These are phyloP conservation scores for Hyphopichia homilentoma DNA, from an alignment of 805 yeast genomes.

Conservation along the genomic window DNA sequence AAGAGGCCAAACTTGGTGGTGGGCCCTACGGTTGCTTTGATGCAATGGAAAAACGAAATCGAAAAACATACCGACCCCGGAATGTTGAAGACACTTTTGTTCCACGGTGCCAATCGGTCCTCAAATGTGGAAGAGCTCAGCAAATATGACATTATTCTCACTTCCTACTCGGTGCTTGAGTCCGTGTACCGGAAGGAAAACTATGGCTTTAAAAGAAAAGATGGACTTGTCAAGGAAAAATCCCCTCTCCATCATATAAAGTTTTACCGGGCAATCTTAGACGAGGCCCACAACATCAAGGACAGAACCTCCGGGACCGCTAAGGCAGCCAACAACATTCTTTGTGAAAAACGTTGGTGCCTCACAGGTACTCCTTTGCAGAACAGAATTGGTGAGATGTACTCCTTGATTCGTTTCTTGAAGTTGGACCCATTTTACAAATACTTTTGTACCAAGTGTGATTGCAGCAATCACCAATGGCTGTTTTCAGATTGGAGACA, in stretches of 20 bases:
- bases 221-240: conserved; percentile 65
- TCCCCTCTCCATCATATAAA: conserved; percentile 70
- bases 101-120: conserved; percentile 83
- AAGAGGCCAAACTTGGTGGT: conserved; percentile 82
- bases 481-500: conserved; percentile 74
- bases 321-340: conserved; percentile 76
- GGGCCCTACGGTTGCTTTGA: conserved; percentile 97
- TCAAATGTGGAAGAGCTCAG: conserved; percentile 51
- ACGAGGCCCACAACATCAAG: conserved; percentile 97
- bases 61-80: conserved; percentile 72
- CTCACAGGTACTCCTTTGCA: conserved; percentile 95
- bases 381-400: conserved; percentile 94
- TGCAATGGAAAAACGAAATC: conserved; percentile 97
- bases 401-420: conserved; percentile 83
- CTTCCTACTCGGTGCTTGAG: conserved; percentile 91
- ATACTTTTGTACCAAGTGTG: conserved; percentile 92
- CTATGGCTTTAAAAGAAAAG: conserved; percentile 77
- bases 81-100: conserved; percentile 62
- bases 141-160: conserved; percentile 74
- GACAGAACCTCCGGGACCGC: conserved; percentile 94
- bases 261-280: conserved; percentile 84
- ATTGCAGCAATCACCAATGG: conserved; percentile 83
- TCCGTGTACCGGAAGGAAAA: conserved; percentile 78
- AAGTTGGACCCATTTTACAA: conserved; percentile 81
- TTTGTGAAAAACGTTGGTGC: conserved; percentile 81